Evolutionary conservation across 768 basidiomycete species (phyloP).

Genomic region (Pulveroboletus sp.): DNA sequence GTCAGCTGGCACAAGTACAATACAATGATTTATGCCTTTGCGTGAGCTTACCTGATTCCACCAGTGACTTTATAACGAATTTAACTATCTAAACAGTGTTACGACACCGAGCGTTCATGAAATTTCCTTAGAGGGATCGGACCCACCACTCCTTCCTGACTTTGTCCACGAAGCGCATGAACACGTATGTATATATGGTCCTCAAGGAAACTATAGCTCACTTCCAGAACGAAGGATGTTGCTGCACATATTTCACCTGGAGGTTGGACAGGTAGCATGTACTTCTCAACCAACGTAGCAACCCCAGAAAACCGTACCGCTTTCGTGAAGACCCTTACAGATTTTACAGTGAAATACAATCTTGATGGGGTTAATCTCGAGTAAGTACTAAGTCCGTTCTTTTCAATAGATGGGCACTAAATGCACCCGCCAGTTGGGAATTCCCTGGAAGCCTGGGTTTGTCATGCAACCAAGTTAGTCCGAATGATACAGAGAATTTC

Average conservation of each 20-base stretch:
- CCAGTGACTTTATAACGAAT: not conserved
- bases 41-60: constrained; percentile 32
- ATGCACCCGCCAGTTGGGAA: no score
- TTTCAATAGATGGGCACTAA: not conserved
- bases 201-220: not conserved
- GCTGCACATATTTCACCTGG: constrained; percentile 60
- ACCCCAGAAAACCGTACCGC: constrained; percentile 56
- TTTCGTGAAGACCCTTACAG: constrained; percentile 58
- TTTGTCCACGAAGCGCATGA: constrained; percentile 48
- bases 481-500: constrained; percentile 71
- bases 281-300: constrained; percentile 61
- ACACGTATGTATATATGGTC: constrained; percentile 20
- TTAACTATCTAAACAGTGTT: constrained; percentile 15
- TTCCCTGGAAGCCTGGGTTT: constrained; percentile 58
- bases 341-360: constrained; percentile 45
- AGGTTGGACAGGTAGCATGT: constrained; percentile 66
- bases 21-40: constrained; percentile 63
- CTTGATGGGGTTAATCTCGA: constrained; percentile 53
- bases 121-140: constrained; percentile 37
- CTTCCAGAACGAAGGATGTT: constrained; percentile 41
- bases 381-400: constrained; percentile 13
- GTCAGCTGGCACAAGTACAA: constrained; percentile 70
- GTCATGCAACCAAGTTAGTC: constrained; percentile 60
- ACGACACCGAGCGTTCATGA: no score
- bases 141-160: constrained; percentile 51